Percentiles rank a stretch among this genome's conserved stretches.
These are phyloP conservation scores for Alternaria consortialis DNA, from an alignment of 2,329 filamentous ascomycete genomes.

Conservation along the genomic window DNA sequence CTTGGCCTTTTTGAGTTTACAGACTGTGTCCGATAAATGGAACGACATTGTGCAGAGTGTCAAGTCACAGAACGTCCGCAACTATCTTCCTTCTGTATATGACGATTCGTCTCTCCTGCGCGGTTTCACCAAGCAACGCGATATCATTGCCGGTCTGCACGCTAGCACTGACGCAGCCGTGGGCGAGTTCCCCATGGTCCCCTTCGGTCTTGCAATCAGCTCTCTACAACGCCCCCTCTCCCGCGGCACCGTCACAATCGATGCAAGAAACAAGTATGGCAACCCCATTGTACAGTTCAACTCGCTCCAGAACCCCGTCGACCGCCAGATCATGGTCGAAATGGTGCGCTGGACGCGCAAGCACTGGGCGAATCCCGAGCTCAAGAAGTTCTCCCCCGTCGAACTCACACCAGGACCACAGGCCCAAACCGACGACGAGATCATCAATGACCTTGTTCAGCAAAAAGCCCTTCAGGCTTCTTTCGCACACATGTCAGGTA, in stretches of 20 bases:
- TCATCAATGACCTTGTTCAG: conserved; percentile 25
- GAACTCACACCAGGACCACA: conserved; percentile 42
- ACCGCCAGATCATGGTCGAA: conserved; percentile 46
- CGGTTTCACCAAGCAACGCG: conserved; percentile 36
- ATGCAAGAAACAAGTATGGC: conserved; percentile 44
- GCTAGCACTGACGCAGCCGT: conserved; percentile 37
- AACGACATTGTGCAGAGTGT: conserved; percentile 28
- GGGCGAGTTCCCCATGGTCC: conserved; percentile 43
- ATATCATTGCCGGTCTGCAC: conserved; percentile 35
- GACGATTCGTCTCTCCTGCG: conserved; percentile 25
- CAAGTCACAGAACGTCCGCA: conserved; percentile 25
- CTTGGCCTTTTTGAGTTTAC: conserved; percentile 31
- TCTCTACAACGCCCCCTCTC: conserved; percentile 36
- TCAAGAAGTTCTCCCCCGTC: conserved; percentile 42
- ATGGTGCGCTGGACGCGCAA: conserved; percentile 48
- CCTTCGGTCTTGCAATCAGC: conserved; percentile 34
- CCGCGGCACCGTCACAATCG: conserved; percentile 51
- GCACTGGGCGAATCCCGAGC: conserved; percentile 44
- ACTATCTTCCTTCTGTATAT: conserved; percentile 31
- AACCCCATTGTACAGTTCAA: conserved; percentile 47
- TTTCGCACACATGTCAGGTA: conserved; percentile 40
- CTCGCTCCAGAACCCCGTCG: conserved; percentile 48
- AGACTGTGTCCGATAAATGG: conserved; percentile 29
- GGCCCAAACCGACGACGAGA: conserved; percentile 37
- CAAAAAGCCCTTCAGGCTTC: conserved; percentile 26